phyloP scores from a whole-genome alignment of 2,329 filamentous ascomycete species.

The Xylaria sp. region DNA sequence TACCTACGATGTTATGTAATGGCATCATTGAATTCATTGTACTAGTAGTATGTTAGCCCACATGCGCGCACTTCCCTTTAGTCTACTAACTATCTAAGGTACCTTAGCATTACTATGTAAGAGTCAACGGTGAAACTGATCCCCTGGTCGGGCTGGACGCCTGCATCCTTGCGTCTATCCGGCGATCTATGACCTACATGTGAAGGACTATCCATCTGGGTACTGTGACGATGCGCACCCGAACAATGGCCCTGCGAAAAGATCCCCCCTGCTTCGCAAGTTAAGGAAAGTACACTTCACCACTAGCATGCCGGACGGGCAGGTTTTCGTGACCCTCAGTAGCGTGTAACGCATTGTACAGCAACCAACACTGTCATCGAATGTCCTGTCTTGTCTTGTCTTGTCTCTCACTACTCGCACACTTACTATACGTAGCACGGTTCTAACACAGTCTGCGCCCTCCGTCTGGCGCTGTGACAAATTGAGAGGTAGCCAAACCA shows the following conservation, averaged over 20 bases:
- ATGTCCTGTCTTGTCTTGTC: conserved; percentile 16
- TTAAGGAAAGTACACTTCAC: background rate
- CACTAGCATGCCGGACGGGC: background rate
- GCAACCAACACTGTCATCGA: conserved; percentile 2
- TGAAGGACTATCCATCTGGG: conserved; percentile 25
- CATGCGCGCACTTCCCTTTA: conserved; percentile 11
- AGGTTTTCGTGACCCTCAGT: conserved; percentile 3
- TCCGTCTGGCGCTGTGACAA: conserved; percentile 32
- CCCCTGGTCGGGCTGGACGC: conserved; percentile 21
- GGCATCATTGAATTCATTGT: background rate
- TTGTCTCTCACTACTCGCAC: background rate
- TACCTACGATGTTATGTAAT: background rate
- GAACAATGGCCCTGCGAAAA: conserved; percentile 14
- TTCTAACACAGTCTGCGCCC: conserved; percentile 11
- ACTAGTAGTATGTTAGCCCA: background rate
- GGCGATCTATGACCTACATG: conserved; percentile 37
- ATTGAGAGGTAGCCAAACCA: conserved; percentile 11
- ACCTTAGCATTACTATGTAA: conserved; percentile 6
- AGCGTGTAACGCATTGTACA: background rate
- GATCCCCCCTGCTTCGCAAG: conserved; percentile 7
- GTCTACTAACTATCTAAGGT: background rate
- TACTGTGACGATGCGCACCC: conserved; percentile 5
- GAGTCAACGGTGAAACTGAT: conserved; percentile 20
- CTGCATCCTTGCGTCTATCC: conserved; percentile 34
- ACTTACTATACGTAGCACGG: conserved; percentile 23